Evolutionary conservation across 2,329 filamentous ascomycete genomes (phyloP).

Genomic region (Trichoderma cornu-damae): DNA sequence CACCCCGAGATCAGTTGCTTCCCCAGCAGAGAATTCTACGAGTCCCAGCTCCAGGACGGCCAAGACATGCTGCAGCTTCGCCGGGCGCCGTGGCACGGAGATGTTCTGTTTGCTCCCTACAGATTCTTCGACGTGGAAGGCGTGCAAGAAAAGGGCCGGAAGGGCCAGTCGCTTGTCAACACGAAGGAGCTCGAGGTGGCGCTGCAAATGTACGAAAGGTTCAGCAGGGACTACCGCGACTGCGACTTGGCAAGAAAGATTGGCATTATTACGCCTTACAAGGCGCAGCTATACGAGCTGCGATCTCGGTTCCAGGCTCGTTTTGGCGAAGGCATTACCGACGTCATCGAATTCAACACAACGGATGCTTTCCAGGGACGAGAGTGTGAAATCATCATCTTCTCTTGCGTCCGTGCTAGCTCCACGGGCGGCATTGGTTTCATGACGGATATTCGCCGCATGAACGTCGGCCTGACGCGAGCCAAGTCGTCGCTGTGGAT

Average conservation of each 20-base stretch:
- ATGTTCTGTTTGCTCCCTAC: conserved; percentile 78
- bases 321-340: conserved; percentile 71
- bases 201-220: conserved; percentile 74
- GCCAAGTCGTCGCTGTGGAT: conserved; percentile 97
- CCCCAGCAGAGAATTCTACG: conserved; percentile 88
- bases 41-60: conserved; percentile 79
- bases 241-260: conserved; percentile 76
- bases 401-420: conserved; percentile 93
- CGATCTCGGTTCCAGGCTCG: conserved; percentile 65
- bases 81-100: conserved; percentile 78
- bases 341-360: conserved; percentile 92
- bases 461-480: conserved; percentile 97
- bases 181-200: conserved; percentile 80
- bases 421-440: conserved; percentile 96
- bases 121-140: conserved; percentile 96
- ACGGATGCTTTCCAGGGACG: conserved; percentile 97
- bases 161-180: conserved; percentile 88
- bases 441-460: conserved; percentile 94
- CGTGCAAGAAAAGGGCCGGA: conserved; percentile 72
- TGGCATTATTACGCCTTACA: conserved; percentile 97
- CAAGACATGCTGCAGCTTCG: conserved; percentile 73
- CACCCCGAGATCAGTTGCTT: conserved; percentile 93
- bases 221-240: conserved; percentile 64
- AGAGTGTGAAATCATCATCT: conserved; percentile 97
- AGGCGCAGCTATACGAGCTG: conserved; percentile 80